A percentile compares a stretch with the other conserved stretches of the same genome.
phyloP scores from a whole-genome alignment of 257 asterid genomes.

The Plantago ovata region DNA sequence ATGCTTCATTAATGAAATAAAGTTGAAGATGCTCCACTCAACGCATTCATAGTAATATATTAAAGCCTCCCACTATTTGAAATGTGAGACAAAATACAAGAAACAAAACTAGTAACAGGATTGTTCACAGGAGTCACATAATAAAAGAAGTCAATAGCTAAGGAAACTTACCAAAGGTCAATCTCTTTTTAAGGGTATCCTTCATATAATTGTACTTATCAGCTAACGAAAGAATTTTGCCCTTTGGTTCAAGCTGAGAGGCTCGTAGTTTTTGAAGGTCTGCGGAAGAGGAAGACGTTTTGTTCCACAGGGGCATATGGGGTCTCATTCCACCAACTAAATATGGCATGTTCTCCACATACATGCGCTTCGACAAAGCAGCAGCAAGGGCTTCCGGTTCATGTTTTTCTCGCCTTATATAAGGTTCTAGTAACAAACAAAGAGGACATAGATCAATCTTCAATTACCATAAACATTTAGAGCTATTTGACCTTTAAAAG shows the following conservation, averaged over 20 bases:
- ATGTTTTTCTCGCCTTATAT: conserved; percentile 64
- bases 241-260: conserved; percentile 46
- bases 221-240: conserved; percentile 67
- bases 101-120: conserved; percentile 3
- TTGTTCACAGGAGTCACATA: conserved; percentile 19
- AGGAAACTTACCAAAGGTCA: conserved; percentile 69
- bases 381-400: conserved; percentile 76
- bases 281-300: conserved; percentile 35
- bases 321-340: conserved; percentile 86
- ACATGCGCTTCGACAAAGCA: conserved; percentile 74
- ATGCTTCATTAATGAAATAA: conserved; percentile 3
- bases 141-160: conserved; percentile 15
- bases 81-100: background rate
- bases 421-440: conserved; percentile 54
- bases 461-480: conserved; percentile 15
- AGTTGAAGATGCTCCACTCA: conserved; percentile 6
- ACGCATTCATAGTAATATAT: conserved; percentile 10
- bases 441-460: conserved; percentile 29
- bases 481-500: no score
- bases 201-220: conserved; percentile 87
- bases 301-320: conserved; percentile 48
- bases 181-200: conserved; percentile 67
- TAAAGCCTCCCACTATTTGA: conserved; percentile 2
- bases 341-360: conserved; percentile 84
- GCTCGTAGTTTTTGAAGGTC: conserved; percentile 53